phyloP scores from a whole-genome alignment of 352 stramenopile species.

The Pythium scleroteichum region DNA sequence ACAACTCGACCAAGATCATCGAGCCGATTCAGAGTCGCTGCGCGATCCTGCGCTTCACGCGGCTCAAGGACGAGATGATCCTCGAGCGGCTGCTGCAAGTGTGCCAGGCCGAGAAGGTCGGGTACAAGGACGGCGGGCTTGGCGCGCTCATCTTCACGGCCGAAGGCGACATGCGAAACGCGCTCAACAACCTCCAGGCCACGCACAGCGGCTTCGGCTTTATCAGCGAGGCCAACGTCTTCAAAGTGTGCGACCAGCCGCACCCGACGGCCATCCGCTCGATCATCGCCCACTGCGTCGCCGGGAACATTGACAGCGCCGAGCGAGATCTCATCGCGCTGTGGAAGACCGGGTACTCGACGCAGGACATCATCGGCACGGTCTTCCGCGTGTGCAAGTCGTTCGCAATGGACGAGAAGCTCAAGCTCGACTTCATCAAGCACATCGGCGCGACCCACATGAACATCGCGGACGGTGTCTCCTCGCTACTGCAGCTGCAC shows the following conservation, averaged over 20 bases:
- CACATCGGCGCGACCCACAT: conserved; percentile 92
- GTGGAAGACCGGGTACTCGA: conserved; percentile 92
- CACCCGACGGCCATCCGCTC: conserved; percentile 88
- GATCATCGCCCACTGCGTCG: conserved; percentile 67
- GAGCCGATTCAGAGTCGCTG: conserved; percentile 98
- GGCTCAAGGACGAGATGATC: conserved; percentile 96
- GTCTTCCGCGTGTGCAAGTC: conserved; percentile 96
- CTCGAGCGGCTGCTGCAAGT: conserved; percentile 93
- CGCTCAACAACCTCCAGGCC: conserved; percentile 99
- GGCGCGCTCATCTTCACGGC: conserved; percentile 98
- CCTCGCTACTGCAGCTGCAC: conserved; percentile 93
- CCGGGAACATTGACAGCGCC: conserved; percentile 84
- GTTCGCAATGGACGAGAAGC: conserved; percentile 78
- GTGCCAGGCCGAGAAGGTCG: conserved; percentile 90
- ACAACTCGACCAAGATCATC: conserved; percentile 99
- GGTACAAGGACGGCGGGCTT: conserved; percentile 90
- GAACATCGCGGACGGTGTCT: conserved; percentile 93
- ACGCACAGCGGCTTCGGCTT: conserved; percentile 94
- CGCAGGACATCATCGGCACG: conserved; percentile 97
- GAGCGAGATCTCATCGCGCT: conserved; percentile 72
- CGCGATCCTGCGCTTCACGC: conserved; percentile 97
- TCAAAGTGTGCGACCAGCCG: conserved; percentile 96
- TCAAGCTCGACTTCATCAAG: conserved; percentile 92
- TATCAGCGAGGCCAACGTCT: conserved; percentile 96
- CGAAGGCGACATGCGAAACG: conserved; percentile 99